Base-by-base conservation (phyloP, 2,329 filamentous ascomycete species). In the Trichoderma afroharzianum region DNA sequence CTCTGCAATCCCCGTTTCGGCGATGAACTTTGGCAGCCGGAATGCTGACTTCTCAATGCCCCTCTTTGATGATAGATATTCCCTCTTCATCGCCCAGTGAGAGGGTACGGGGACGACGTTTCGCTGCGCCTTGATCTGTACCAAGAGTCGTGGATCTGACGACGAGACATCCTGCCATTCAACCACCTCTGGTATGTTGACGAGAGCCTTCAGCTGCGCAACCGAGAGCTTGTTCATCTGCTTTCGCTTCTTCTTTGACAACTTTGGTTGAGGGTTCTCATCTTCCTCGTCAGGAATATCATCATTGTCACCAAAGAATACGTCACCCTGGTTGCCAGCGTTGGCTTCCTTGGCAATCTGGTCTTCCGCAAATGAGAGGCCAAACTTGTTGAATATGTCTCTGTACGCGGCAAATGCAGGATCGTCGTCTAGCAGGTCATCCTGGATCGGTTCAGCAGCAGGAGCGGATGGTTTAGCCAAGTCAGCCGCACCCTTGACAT, bases 111-210 rank as follows among this genome's bases (percentile, higher is more conserved):
- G 96, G 1, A 99, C 95, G 30, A 98, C 93, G 79, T 99, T 99
- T 76, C 95, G 91, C 80, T 97, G 93, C 3, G 93, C 92, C 82
- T 98, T 99, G 85, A 99, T 95, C 78, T 97, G 93, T 30, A 98
- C 93, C 12, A 99, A 88, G 57, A 98, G 85, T 70, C 92, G 89
- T 15, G 96, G 96, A 79, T 99, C 95, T 30, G 93, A 90, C 0
- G 96, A 95, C 18, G 94, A 97, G 14, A 93, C 93, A 79, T 99
- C 96, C 69, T 97, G 96, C 96, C 96, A 98, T 78, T 99, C 96
- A 6, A 99, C 95, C 11, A 97, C 90, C 81, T 99, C 96, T 3
- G 96, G 96, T 76, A 95, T 95, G 77, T 87, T 88, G 72, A 98
- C 96, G 70, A 97, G 84, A 6, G 95, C 93, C 83, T 99, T 99